phyloP scores from a whole-genome alignment of 441 rosid species.

The Dalechampia spathulata region DNA sequence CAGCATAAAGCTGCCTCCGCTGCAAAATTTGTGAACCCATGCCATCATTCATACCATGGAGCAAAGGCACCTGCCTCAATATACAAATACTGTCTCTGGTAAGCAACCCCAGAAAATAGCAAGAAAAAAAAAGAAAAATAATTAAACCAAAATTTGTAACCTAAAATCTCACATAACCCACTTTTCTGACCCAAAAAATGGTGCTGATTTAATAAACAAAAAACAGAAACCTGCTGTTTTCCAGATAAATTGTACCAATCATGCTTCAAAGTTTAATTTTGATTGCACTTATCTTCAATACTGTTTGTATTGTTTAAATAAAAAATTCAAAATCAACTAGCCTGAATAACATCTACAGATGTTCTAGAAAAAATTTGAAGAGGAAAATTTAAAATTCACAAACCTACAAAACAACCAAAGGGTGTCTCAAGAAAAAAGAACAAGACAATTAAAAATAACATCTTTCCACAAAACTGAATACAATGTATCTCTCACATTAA shows the following conservation, averaged over 20 bases:
- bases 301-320: too few relatives aligned
- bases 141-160: not conserved
- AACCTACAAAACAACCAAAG: too few relatives aligned
- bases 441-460: not conserved
- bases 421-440: not conserved
- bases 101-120: constrained; percentile 13
- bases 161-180: not conserved
- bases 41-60: constrained; percentile 83
- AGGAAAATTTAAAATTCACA: too few relatives aligned
- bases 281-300: not conserved
- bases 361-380: too few relatives aligned
- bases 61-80: constrained; percentile 56
- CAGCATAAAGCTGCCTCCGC: constrained; percentile 87
- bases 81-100: constrained; percentile 6
- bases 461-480: not conserved
- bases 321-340: too few relatives aligned
- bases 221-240: not conserved
- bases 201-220: not conserved
- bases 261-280: not conserved
- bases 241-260: not conserved
- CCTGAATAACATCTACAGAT: too few relatives aligned
- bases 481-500: not conserved
- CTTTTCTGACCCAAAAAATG: not conserved
- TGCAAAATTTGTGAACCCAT: constrained; percentile 74
- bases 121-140: not conserved